Base-by-base conservation (phyloP, 2,329 filamentous ascomycete genomes). In the Fusarium humuli region DNA sequence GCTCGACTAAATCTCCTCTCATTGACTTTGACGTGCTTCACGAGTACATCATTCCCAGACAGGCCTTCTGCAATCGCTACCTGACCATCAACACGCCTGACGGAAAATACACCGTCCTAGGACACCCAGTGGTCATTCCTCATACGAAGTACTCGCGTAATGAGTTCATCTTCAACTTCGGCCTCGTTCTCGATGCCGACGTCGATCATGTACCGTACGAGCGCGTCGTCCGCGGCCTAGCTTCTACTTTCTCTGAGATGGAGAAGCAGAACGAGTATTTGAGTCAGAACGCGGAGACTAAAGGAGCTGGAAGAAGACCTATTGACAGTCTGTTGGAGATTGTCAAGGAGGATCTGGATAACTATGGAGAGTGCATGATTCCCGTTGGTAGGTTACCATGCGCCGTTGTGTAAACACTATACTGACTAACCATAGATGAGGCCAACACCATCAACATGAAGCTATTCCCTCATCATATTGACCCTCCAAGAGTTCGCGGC, bases 131-230 rank as follows among this genome's bases (percentile, higher is more conserved):
- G 56, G 95, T 94, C 77, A 93, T 98, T 77, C 89, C 91, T 54
- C 88, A 94, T 70, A 87, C 90, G 58, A 91, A 91, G 73, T 97
- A 98, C 77, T 89, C 92, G 76, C 91, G 96, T 62, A 97, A 97
- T 81, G 93, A 97, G 80, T 98, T 98, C 84, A 97, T 98, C 77
- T 99, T 98, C 88, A 98, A 98, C 80, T 97, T 98, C 77, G 94
- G 94, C 63, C 85, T 98, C 46, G 91, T 97, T 29, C 85, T 97
- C 52, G 88, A 92, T 53, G 81, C 81, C 48, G 84, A 86, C 54
- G 82, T 84, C 57, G 92, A 97, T 76, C 92, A 92, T 78, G 88
- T 88, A 50, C 91, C 91, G 34, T 97, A 94, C 79, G 93, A 94
- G 79, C 91, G 90, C 69, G 92, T 98, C 32, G 94, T 97, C 57